phyloP scores from a whole-genome alignment of 257 asterid genomes.

The Fraxinus americana region DNA sequence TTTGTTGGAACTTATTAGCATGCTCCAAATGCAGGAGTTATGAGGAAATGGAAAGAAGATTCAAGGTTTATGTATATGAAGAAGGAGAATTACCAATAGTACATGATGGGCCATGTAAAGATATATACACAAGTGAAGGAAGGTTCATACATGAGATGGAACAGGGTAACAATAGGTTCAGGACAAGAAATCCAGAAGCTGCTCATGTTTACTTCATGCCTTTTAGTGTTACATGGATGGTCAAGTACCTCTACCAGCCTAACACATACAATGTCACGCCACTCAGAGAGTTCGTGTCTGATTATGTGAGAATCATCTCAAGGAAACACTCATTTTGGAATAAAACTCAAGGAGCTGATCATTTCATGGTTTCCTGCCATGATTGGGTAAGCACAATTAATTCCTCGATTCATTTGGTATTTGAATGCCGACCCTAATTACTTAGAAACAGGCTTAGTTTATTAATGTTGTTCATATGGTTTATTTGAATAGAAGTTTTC shows the following conservation, averaged over 20 bases:
- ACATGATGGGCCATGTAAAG: slow-evolving; percentile 90
- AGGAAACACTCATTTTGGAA: slow-evolving; percentile 87
- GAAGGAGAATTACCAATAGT: slow-evolving; percentile 87
- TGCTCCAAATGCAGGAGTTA: slow-evolving; percentile 60
- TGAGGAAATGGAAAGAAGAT: slow-evolving; percentile 84
- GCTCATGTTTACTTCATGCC: slow-evolving; percentile 94
- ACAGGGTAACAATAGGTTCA: slow-evolving; percentile 57
- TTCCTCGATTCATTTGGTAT: neutral
- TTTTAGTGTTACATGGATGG: slow-evolving; percentile 88
- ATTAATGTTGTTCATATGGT: no score
- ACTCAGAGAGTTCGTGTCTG: slow-evolving; percentile 54
- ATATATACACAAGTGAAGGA: slow-evolving; percentile 84
- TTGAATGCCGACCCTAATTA: no score
- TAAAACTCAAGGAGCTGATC: slow-evolving; percentile 85
- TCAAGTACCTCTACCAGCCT: slow-evolving; percentile 64
- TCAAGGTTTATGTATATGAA: slow-evolving; percentile 75
- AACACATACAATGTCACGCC: slow-evolving; percentile 41
- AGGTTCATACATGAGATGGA: slow-evolving; percentile 89
- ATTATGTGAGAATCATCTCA: slow-evolving; percentile 74
- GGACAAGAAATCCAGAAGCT: slow-evolving; percentile 50
- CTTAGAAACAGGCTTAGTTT: no score
- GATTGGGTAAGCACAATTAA: slow-evolving; percentile 72
- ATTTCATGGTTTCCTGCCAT: slow-evolving; percentile 97
- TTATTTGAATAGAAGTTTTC: no score
- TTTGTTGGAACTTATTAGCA: neutral